Evolutionary conservation across 176 grass and related monocot genomes (phyloP), one percentile per base, ranked within the genome.

Genomic region (Saccharum officinarum): DNA sequence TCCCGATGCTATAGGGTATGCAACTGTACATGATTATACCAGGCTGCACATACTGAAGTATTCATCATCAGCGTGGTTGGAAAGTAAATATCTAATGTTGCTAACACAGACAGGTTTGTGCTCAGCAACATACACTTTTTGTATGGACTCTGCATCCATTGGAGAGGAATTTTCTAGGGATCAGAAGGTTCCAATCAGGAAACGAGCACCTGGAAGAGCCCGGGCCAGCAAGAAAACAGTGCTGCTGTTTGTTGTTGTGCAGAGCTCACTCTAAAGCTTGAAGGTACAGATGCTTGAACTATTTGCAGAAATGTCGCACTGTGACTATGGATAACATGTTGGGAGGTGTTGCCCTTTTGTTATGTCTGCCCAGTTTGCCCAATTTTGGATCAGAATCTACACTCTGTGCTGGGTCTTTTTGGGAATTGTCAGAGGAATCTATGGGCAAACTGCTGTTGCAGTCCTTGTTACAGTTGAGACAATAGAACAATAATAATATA

Each of bases 161-260:
- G 30, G 15, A 12, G 77, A 68, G 39, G 30, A 72, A 69, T 70
- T 81, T 81, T 62, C 18, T 64, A 8, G 57, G 54, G 64, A 46
- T 3, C 80, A 90, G 75, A 80, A 87, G 38, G 75, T 75, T 80
- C 61, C 81, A 80, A 84, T 70, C 65, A 77, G 73, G 66, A 71
- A 82, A 36, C 15, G 49, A 54, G 40, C 69, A 73, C 64, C 33
- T 42, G 36, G 62, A 50, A 76, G 40, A 63, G 31, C 42, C 39
- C 1, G n/a, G 71, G 45, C 20, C 63, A 83, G 54, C 17, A 15
- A 73, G 33, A 42, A 45, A 80, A 80, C 45, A 75, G 46, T 49
- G 28, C 45, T 79, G 16, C 46, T 49, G 57, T 61, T 55, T 39
- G 79, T 81, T 47, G 47, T 79, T 68, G 36, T 68, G 38, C 62